A percentile compares a stretch with the other conserved stretches of the same genome.
phyloP scores from a whole-genome alignment of 2,329 filamentous ascomycete genomes.

The Coniochaeta sp. region DNA sequence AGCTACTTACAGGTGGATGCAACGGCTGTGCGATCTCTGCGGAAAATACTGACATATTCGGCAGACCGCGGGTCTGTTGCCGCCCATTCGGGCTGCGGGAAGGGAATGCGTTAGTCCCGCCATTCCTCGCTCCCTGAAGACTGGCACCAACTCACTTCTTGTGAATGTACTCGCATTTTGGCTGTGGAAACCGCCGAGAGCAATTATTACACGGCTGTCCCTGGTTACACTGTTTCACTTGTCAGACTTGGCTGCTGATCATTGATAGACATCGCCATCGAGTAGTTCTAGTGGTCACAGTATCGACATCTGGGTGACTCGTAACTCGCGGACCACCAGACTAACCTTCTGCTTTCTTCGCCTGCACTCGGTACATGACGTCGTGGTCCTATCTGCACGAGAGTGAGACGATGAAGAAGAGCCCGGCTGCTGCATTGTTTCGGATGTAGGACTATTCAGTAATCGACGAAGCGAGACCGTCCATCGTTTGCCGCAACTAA shows the following conservation, averaged over 20 bases:
- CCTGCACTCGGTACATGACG: slow-evolving; percentile 43
- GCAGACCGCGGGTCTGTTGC: neutral
- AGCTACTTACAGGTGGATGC: neutral
- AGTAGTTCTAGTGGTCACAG: neutral
- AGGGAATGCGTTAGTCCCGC: neutral
- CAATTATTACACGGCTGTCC: slow-evolving; percentile 48
- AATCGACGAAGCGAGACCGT: slow-evolving; percentile 1
- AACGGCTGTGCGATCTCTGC: neutral
- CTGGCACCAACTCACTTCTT: neutral
- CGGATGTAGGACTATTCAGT: slow-evolving; percentile 20
- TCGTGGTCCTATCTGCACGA: slow-evolving; percentile 27
- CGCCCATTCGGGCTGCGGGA: neutral
- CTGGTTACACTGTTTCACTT: slow-evolving; percentile 41
- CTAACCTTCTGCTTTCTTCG: slow-evolving; percentile 41
- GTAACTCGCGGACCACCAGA: neutral
- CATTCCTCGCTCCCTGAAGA: neutral
- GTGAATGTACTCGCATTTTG: slow-evolving; percentile 38
- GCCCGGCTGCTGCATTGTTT: slow-evolving; percentile 20
- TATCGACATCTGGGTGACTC: neutral
- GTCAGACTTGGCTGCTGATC: neutral
- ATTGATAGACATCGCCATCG: neutral
- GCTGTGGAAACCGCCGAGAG: slow-evolving; percentile 42
- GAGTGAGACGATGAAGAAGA: slow-evolving; percentile 13
- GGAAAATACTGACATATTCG: neutral
- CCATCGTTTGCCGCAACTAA: neutral